Evolutionary conservation across 108 stramenopile genomes (phyloP).

Genomic region (Parmales sp.): DNA sequence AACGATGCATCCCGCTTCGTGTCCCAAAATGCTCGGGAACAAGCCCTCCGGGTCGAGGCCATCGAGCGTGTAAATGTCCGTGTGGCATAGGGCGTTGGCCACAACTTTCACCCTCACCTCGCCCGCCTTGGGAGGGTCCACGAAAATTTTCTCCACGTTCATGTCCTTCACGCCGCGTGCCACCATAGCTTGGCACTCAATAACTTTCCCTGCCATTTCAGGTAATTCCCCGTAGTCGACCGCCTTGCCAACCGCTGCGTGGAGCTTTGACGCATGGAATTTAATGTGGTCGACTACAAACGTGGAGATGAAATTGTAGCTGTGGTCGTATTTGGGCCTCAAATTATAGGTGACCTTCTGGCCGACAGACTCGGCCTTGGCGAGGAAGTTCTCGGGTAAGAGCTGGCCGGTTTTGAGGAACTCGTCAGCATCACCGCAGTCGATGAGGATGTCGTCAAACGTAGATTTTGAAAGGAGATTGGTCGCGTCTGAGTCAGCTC

Average conservation of each 20-base stretch:
- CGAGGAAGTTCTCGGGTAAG: conserved; percentile 41
- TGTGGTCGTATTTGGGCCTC: conserved; percentile 84
- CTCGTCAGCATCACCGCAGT: conserved; percentile 65
- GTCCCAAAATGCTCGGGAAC: conserved; percentile 77
- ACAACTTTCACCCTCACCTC: conserved; percentile 71
- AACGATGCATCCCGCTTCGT: conserved; percentile 66
- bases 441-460: conserved; percentile 67
- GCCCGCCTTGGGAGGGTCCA: conserved; percentile 73
- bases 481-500: conserved; percentile 76
- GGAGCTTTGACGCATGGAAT: conserved; percentile 67
- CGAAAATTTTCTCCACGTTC: conserved; percentile 65
- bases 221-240: neutral
- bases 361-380: conserved; percentile 45
- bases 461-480: conserved; percentile 42
- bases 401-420: conserved; percentile 47
- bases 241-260: neutral
- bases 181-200: conserved; percentile 76
- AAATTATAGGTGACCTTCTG: conserved; percentile 62
- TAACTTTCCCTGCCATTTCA: conserved; percentile 54
- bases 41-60: conserved; percentile 82
- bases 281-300: conserved; percentile 76
- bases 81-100: conserved; percentile 87
- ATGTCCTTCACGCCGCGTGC: conserved; percentile 62
- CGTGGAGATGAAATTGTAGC: conserved; percentile 77
- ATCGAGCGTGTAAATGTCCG: conserved; percentile 78